Evolutionary conservation across 2,329 filamentous ascomycete genomes (phyloP).

Genomic region (Beauveria pseudobassiana): DNA sequence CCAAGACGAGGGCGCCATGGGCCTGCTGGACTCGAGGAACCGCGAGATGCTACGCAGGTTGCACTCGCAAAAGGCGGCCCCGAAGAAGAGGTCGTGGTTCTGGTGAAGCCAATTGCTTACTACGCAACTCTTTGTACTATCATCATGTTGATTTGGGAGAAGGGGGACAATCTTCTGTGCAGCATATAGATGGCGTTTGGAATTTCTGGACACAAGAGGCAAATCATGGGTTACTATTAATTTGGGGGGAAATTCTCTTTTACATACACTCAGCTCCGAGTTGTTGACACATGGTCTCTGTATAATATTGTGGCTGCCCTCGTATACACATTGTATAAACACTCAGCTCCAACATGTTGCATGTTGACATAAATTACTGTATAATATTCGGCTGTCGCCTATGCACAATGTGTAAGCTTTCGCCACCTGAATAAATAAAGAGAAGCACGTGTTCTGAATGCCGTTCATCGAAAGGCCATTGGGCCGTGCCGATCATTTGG

Average conservation of each 20-base stretch:
- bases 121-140: not conserved
- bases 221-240: not conserved
- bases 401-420: not conserved
- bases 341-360: conserved; percentile 4
- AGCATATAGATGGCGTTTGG: conserved; percentile 11
- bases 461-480: not conserved
- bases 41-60: conserved; percentile 46
- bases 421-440: not conserved
- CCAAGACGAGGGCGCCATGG: conserved; percentile 41
- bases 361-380: not conserved
- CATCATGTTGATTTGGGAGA: not conserved
- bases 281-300: not conserved
- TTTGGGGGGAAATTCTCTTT: not conserved
- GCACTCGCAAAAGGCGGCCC: conserved; percentile 39
- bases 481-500: not conserved
- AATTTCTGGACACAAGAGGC: not conserved
- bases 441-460: not conserved
- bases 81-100: conserved; percentile 28
- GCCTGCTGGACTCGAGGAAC: conserved; percentile 45
- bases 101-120: not conserved
- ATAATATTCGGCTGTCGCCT: not conserved
- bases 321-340: not conserved
- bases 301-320: not conserved
- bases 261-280: conserved; percentile 6
- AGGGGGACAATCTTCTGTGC: not conserved